phyloP scores from a whole-genome alignment of 441 rosid genomes.

The Populus hybrid region DNA sequence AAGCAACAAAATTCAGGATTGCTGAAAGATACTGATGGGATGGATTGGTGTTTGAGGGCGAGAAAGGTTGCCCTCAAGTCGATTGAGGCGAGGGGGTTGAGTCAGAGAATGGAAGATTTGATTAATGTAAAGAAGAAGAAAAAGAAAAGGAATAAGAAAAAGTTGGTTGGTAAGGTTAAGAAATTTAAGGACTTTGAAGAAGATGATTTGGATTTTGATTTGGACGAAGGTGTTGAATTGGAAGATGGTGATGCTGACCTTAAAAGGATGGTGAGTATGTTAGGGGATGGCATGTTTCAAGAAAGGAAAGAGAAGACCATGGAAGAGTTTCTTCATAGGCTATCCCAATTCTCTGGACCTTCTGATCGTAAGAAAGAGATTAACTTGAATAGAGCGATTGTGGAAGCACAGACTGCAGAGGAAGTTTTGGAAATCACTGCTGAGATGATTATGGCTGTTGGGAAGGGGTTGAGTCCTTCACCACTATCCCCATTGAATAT shows the following conservation, averaged over 20 bases:
- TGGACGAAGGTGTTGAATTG: constrained; percentile 34
- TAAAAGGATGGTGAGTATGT: constrained; percentile 45
- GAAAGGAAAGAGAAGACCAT: constrained; percentile 59
- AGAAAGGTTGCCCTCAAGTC: constrained; percentile 70
- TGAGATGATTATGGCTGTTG: constrained; percentile 79
- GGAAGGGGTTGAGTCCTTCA: constrained; percentile 90
- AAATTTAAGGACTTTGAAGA: constrained; percentile 22
- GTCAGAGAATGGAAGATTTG: constrained; percentile 48
- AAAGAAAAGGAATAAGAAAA: constrained; percentile 55
- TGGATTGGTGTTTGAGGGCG: constrained; percentile 95
- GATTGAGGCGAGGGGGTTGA: constrained; percentile 73
- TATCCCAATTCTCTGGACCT: constrained; percentile 75
- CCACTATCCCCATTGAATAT: constrained; percentile 83
- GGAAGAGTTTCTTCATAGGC: constrained; percentile 68
- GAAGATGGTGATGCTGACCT: constrained; percentile 40
- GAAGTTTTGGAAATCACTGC: constrained; percentile 74
- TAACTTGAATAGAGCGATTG: constrained; percentile 64
- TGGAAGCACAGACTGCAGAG: constrained; percentile 83
- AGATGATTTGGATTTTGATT: constrained; percentile 40
- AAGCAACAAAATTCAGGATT: constrained; percentile 39
- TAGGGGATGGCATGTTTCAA: constrained; percentile 70
- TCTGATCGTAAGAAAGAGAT: constrained; percentile 80
- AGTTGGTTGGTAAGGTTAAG: constrained; percentile 23
- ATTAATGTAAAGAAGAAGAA: constrained; percentile 47
- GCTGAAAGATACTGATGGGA: constrained; percentile 58